Evolutionary conservation across 1,139 yeast species (phyloP), one percentile per base, ranked within the genome.

Genomic region (Magnusiomyces magnusii): DNA sequence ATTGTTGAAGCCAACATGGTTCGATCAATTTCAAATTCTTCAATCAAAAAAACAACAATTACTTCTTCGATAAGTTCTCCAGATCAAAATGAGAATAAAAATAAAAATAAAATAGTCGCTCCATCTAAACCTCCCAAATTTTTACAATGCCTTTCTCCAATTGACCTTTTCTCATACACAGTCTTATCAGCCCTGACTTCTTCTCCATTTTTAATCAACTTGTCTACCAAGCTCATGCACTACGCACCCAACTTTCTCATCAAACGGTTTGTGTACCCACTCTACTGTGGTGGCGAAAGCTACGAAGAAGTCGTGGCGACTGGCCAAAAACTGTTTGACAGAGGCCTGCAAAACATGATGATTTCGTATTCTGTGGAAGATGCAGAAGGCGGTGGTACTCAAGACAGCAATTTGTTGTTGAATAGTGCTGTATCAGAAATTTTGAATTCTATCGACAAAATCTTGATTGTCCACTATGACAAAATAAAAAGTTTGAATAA

Each of bases 261-360:
- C 64, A 87, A 85, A 73, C 75, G 82, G 50, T 78, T 91, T 65
- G 89, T 92, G 21, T 91, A 89, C 71, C 86, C 86, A 63, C 80
- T 89, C 63, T 92, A 91, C 75, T 87, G 96, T 71, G 98, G 98
- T 47, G 99, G 99, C 57, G 95, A 88, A 67, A 83, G 82, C 58
- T 79, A 85, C 60, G 74, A 73, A 13, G 87, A 91, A 64, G 95
- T 91, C 25, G 78, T 81, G 60, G 72, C 77, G 57, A 86, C 96
- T 3, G 96, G 96, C 58, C 76, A 78, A 57, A 77, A 83, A 62
- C 78, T 93, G 64, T 77, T 82, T 60, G 73, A 79, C 60, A 79
- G 96, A 63, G 96, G 96, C 17, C 87, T 91, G 69, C 83, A 88
- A 66, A 92, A 92, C 76, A 89, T 91, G 95, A 91, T 93, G 96